Evolutionary conservation across 2,329 filamentous ascomycete species (phyloP).

Genomic region (Ceratocystis cubensis): DNA sequence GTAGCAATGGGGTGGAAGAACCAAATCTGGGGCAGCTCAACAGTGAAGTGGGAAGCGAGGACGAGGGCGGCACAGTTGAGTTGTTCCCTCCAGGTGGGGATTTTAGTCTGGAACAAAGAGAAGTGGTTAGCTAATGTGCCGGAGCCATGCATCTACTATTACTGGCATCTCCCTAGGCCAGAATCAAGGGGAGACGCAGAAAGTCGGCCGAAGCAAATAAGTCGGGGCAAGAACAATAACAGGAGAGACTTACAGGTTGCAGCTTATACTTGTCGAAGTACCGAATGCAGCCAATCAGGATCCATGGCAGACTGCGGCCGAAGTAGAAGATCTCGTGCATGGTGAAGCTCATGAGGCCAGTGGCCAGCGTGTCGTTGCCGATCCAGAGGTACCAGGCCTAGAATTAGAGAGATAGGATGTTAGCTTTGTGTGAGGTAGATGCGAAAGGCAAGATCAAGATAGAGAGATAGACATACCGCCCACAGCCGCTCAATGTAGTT

Average conservation of each 20-base stretch:
- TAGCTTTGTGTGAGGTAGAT: slow-evolving; percentile 14
- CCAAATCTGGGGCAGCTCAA: slow-evolving; percentile 97
- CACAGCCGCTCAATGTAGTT: slow-evolving; percentile 80
- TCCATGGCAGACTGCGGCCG: slow-evolving; percentile 78
- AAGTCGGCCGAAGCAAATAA: not conserved
- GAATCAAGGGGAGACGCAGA: not conserved
- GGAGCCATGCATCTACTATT: too few species aligned
- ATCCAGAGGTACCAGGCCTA: slow-evolving; percentile 91
- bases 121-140: not conserved
- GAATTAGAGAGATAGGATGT: slow-evolving; percentile 6
- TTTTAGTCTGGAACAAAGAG: slow-evolving; percentile 45
- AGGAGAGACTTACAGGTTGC: slow-evolving; percentile 51
- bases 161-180: too few species aligned
- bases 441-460: not conserved
- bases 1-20: slow-evolving; percentile 95
- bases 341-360: slow-evolving; percentile 91
- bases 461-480: slow-evolving; percentile 46
- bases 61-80: slow-evolving; percentile 89
- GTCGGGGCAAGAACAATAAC: not conserved
- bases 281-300: slow-evolving; percentile 79
- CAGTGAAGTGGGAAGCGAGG: slow-evolving; percentile 89
- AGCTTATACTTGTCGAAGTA: slow-evolving; percentile 92
- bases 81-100: slow-evolving; percentile 85
- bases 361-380: slow-evolving; percentile 93
- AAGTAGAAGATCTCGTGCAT: slow-evolving; percentile 96